phyloP scores from a whole-genome alignment of 495 filamentous ascomycete species.

The Daldinia childiae region DNA sequence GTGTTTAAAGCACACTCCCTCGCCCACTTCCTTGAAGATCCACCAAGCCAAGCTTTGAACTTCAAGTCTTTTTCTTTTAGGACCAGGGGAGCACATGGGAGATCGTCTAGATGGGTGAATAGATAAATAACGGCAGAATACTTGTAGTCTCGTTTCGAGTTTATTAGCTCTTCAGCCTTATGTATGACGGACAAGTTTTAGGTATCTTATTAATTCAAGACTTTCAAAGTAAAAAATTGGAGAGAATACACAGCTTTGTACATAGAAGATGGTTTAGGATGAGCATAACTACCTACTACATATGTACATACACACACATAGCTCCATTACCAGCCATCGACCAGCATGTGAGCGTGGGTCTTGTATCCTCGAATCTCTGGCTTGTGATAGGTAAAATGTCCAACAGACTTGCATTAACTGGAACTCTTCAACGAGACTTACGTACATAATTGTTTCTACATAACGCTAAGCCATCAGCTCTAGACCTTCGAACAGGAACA shows the following conservation, averaged over 20 bases:
- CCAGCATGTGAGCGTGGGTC: slow-evolving; percentile 20
- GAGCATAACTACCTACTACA: background rate
- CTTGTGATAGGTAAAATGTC: slow-evolving; percentile 34
- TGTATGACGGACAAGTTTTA: slow-evolving; percentile 16
- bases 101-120: slow-evolving; percentile 12
- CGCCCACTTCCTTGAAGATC: no score
- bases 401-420: background rate
- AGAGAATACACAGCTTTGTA: background rate
- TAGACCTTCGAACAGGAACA: slow-evolving; percentile 2
- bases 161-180: slow-evolving; percentile 8
- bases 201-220: background rate
- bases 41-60: no score
- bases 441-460: slow-evolving; percentile 24
- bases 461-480: slow-evolving; percentile 13
- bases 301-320: background rate
- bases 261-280: background rate
- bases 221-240: background rate
- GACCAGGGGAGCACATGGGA: background rate
- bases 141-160: slow-evolving; percentile 18
- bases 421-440: slow-evolving; percentile 7
- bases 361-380: slow-evolving; percentile 1
- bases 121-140: background rate
- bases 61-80: background rate
- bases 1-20: slow-evolving; percentile 1
- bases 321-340: slow-evolving; percentile 23